Conservation (phyloP, 2,329 filamentous ascomycete species). For the Paecilomyces variotii region DNA sequence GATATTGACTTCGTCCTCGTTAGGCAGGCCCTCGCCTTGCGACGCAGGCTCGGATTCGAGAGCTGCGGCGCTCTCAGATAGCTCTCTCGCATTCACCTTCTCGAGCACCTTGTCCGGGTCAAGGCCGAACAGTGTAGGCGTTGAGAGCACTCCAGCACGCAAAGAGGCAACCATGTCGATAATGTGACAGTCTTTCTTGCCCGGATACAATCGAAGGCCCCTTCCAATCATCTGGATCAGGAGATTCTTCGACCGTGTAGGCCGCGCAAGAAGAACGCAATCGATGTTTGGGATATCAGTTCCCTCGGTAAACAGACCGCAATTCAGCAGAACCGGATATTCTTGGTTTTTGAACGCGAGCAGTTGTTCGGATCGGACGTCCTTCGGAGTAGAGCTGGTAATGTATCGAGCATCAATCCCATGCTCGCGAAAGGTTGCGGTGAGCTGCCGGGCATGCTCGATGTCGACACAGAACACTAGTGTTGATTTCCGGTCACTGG, state of each 20-base stretch:
- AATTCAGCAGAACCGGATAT: conserved; percentile 86
- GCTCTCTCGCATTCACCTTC: conserved; percentile 53
- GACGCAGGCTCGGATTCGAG: background rate
- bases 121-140: conserved; percentile 85
- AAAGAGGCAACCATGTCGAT: conserved; percentile 93
- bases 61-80: conserved; percentile 44
- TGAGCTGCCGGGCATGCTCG: conserved; percentile 68
- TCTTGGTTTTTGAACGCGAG: conserved; percentile 67
- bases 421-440: conserved; percentile 63
- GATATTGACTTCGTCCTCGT: conserved; percentile 42
- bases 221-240: conserved; percentile 97
- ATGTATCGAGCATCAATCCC: conserved; percentile 80
- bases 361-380: conserved; percentile 61
- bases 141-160: conserved; percentile 76
- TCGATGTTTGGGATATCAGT: conserved; percentile 98
- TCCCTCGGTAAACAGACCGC: conserved; percentile 92
- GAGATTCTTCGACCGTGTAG: conserved; percentile 86
- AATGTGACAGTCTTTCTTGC: conserved; percentile 82
- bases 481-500: conserved; percentile 67
- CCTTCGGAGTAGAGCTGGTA: conserved; percentile 68
- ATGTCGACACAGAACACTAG: conserved; percentile 92
- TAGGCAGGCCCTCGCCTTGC: background rate
- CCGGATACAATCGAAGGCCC: conserved; percentile 73
- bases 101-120: conserved; percentile 72
- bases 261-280: conserved; percentile 78